A percentile compares a stretch with the other conserved stretches of the same genome.
Evolutionary conservation across 2,329 filamentous ascomycete genomes (phyloP).

Genomic region (Colletotrichum tofieldiae): DNA sequence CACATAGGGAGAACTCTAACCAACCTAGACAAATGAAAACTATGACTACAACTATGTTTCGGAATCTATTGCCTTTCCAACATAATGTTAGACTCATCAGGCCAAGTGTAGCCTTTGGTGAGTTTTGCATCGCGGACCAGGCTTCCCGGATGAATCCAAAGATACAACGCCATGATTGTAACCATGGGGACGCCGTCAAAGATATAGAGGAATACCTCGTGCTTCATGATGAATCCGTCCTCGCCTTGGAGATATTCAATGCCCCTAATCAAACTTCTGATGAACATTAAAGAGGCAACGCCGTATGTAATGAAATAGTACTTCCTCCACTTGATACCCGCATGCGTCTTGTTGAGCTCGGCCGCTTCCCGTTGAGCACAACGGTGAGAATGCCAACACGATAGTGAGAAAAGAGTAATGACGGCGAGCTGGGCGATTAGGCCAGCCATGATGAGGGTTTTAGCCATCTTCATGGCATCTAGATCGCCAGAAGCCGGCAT

Average conservation of each 20-base stretch:
- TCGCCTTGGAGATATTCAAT: constrained; percentile 45
- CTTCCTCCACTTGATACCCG: constrained; percentile 41
- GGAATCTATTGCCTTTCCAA: constrained; percentile 9
- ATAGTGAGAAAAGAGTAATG: constrained; percentile 61
- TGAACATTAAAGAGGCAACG: constrained; percentile 40
- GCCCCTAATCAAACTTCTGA: constrained; percentile 44
- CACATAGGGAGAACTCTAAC: not conserved
- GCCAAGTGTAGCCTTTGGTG: not conserved
- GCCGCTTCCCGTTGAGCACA: not conserved
- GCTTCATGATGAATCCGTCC: constrained; percentile 56
- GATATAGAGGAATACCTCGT: constrained; percentile 59
- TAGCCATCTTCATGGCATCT: constrained; percentile 38
- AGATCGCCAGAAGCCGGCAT: constrained; percentile 46
- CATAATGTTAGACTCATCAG: constrained; percentile 28
- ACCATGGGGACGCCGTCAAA: constrained; percentile 61
- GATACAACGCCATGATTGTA: constrained; percentile 53
- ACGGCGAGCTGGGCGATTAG: constrained; percentile 65
- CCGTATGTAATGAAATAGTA: constrained; percentile 43
- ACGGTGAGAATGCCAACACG: constrained; percentile 16
- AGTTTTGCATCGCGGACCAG: constrained; percentile 36
- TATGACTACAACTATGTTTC: not conserved
- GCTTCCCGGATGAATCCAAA: constrained; percentile 42
- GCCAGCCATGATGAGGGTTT: constrained; percentile 51
- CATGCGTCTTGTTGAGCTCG: constrained; percentile 1
- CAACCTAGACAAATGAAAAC: not conserved